A percentile compares a stretch with the other conserved stretches of the same genome.
phyloP scores from a whole-genome alignment of 164 flowering plant genomes.

The Echeveria elegans region DNA sequence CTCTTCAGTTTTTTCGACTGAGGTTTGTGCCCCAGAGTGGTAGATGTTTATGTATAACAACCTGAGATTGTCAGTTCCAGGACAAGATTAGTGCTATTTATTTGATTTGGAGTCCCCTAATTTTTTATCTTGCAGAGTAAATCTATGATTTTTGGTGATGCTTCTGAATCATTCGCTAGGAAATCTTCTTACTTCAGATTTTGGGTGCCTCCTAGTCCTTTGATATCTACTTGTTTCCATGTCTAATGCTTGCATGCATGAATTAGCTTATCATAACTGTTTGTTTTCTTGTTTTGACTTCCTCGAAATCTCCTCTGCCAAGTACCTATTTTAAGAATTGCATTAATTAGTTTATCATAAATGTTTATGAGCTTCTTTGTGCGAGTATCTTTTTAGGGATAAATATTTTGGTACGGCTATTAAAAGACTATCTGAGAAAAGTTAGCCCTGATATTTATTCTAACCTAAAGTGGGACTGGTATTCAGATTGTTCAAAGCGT shows the following conservation, averaged over 20 bases:
- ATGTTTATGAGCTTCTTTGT: not conserved
- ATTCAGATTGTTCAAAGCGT: conserved; percentile 26
- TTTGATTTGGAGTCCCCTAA: no score
- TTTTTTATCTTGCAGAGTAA: no score
- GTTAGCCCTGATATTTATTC: not conserved
- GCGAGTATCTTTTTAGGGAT: no score
- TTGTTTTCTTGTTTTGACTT: not conserved
- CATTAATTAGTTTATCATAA: no score
- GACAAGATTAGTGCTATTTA: not conserved
- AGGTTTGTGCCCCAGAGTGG: conserved; percentile 1
- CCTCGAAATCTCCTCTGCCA: not conserved
- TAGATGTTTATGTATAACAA: not conserved
- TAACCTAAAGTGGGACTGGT: not conserved
- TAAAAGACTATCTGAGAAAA: not conserved
- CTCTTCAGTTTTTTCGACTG: not conserved
- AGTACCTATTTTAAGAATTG: not conserved
- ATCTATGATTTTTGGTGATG: no score
- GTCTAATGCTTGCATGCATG: no score
- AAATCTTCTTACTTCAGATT: no score
- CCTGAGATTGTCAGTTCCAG: not conserved
- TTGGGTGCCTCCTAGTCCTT: no score
- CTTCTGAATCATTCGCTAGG: no score
- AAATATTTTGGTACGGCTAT: not conserved
- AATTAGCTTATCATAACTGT: no score
- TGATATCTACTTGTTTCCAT: no score